Percentiles rank a stretch among this genome's conserved stretches.
phyloP scores from a whole-genome alignment of 345 rosid species.

The Linum tenue region DNA sequence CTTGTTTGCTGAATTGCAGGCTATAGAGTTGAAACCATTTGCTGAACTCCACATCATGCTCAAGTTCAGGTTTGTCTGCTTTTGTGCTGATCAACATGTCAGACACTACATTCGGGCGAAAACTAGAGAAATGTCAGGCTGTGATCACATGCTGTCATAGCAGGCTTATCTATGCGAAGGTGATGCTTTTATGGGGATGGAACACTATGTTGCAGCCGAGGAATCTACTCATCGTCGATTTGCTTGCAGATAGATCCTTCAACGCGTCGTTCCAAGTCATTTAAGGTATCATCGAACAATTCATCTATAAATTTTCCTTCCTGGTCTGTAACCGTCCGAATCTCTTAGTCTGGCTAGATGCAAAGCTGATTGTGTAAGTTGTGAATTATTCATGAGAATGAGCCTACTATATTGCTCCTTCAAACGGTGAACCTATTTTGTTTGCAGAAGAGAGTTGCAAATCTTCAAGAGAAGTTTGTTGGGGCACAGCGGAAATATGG shows the following conservation, averaged over 20 bases:
- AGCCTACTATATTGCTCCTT: not conserved
- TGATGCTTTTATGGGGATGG: slow-evolving; percentile 57
- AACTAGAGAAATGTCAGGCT: too few relatives aligned
- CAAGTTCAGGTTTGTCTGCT: slow-evolving; percentile 56
- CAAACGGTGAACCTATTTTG: not conserved
- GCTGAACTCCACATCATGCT: slow-evolving; percentile 64
- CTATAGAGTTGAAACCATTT: slow-evolving; percentile 50
- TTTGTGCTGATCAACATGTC: not conserved
- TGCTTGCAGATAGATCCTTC: slow-evolving; percentile 63
- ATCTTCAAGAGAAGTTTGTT: slow-evolving; percentile 42
- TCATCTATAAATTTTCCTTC: not conserved
- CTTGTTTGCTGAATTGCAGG: slow-evolving; percentile 37
- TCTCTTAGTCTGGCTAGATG: not conserved
- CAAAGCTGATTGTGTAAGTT: too few relatives aligned
- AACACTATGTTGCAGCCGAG: slow-evolving; percentile 53
- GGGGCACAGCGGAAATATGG: too few relatives aligned
- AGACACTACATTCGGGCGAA: too few relatives aligned
- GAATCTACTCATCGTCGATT: slow-evolving; percentile 44
- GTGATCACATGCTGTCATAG: not conserved
- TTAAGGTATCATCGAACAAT: slow-evolving; percentile 39
- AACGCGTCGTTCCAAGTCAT: slow-evolving; percentile 54
- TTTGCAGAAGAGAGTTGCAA: slow-evolving; percentile 46
- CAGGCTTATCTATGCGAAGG: slow-evolving; percentile 73
- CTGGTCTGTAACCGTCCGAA: not conserved
- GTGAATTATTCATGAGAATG: too few relatives aligned